Evolutionary conservation across 2,329 filamentous ascomycete genomes (phyloP).

Genomic region (Aspergillus sp.): DNA sequence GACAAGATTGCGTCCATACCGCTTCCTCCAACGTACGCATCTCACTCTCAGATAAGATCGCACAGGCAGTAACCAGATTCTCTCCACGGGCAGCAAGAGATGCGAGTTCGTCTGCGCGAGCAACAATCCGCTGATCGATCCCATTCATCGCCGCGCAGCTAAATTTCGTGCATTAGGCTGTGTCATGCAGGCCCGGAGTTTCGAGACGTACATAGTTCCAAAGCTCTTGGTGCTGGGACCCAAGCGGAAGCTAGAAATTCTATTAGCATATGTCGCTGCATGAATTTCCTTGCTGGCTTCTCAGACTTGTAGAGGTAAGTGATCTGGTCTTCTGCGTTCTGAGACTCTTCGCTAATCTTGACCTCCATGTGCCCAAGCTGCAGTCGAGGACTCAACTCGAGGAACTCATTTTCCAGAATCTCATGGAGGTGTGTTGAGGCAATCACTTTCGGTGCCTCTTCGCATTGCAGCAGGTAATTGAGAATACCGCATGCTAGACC

Average conservation of each 20-base stretch:
- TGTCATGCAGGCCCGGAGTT: not conserved
- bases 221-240: slow-evolving; percentile 79
- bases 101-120: slow-evolving; percentile 72
- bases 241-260: slow-evolving; percentile 43
- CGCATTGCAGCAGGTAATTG: slow-evolving; percentile 52
- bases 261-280: not conserved
- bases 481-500: slow-evolving; percentile 62
- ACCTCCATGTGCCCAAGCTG: slow-evolving; percentile 61
- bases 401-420: slow-evolving; percentile 52
- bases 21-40: slow-evolving; percentile 65
- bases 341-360: slow-evolving; percentile 41
- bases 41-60: slow-evolving; percentile 63
- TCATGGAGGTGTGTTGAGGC: slow-evolving; percentile 64
- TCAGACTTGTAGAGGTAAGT: slow-evolving; percentile 65
- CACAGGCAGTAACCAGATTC: slow-evolving; percentile 71
- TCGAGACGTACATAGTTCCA: slow-evolving; percentile 58
- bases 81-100: slow-evolving; percentile 67
- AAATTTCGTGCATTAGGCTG: slow-evolving; percentile 1
- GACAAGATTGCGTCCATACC: slow-evolving; percentile 37
- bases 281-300: not conserved
- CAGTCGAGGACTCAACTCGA: slow-evolving; percentile 45
- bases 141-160: slow-evolving; percentile 84
- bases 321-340: slow-evolving; percentile 51
- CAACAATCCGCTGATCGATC: slow-evolving; percentile 67
- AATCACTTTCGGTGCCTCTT: slow-evolving; percentile 56